Conservation (phyloP, 768 basidiomycete genomes). For the Termitomyces sp. region DNA sequence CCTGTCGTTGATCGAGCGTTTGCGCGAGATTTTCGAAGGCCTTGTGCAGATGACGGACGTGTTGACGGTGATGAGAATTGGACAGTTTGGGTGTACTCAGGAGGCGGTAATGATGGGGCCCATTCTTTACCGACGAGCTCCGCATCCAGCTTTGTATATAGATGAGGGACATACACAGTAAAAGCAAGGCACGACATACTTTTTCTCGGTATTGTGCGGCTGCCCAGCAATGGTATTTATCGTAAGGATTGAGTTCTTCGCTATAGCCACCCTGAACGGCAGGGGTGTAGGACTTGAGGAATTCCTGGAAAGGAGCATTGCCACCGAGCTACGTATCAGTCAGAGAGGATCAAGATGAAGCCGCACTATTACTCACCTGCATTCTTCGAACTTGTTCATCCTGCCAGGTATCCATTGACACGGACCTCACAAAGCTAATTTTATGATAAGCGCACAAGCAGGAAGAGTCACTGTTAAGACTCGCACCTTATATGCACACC, state of each 20-base stretch:
- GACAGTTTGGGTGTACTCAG: conserved; percentile 30
- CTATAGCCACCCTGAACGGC: conserved; percentile 65
- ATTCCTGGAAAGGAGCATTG: conserved; percentile 76
- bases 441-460: conserved; percentile 12
- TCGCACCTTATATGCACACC: conserved; percentile 86
- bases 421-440: conserved; percentile 79
- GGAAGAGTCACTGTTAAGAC: conserved; percentile 10
- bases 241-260: conserved; percentile 53
- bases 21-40: conserved; percentile 82
- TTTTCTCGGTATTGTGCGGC: conserved; percentile 94
- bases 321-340: conserved; percentile 64
- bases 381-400: conserved; percentile 84
- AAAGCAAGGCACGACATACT: conserved; percentile 34
- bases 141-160: conserved; percentile 61
- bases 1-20: conserved; percentile 47
- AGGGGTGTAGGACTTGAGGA: conserved; percentile 67
- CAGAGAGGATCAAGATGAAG: not conserved
- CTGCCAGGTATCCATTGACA: conserved; percentile 97
- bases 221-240: conserved; percentile 91
- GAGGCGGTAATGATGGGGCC: conserved; percentile 70
- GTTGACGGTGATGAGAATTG: conserved; percentile 41
- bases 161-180: conserved; percentile 11
- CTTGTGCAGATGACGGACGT: conserved; percentile 70
- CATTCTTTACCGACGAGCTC: conserved; percentile 70
- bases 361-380: conserved; percentile 49